These are phyloP conservation scores for Aristolochia contorta DNA, from an alignment of 164 flowering plant species.

Conservation along the genomic window DNA sequence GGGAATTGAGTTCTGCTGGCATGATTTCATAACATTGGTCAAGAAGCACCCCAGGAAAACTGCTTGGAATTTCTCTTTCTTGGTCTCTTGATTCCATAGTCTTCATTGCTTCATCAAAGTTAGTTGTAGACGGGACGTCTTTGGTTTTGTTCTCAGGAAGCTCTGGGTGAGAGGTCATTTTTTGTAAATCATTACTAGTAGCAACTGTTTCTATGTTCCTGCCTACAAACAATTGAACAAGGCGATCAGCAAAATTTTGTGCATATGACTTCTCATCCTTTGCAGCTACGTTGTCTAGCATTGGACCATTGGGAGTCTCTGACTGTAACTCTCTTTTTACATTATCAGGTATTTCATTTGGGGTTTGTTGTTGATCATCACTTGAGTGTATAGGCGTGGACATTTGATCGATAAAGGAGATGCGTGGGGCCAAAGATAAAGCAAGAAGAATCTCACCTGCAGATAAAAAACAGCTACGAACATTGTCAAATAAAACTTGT, in stretches of 20 bases:
- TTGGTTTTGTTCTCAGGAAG: conserved; percentile 27
- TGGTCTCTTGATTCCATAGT: conserved; percentile 46
- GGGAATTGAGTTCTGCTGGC: conserved; percentile 57
- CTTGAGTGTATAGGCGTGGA: neutral
- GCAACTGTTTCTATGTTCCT: conserved; percentile 33
- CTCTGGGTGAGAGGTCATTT: conserved; percentile 25
- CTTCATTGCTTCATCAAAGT: conserved; percentile 59
- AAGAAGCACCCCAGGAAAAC: conserved; percentile 64
- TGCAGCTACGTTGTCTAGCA: conserved; percentile 25
- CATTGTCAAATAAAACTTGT: neutral
- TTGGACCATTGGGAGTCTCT: conserved; percentile 17
- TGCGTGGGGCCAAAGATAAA: conserved; percentile 47
- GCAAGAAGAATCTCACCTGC: conserved; percentile 80
- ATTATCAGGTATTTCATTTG: conserved; percentile 20
- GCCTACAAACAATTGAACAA: conserved; percentile 51
- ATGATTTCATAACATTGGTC: conserved; percentile 58
- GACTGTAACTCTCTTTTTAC: conserved; percentile 25
- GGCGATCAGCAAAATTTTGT: conserved; percentile 38
- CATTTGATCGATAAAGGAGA: conserved; percentile 21
- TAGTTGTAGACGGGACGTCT: conserved; percentile 32
- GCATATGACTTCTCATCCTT: conserved; percentile 46
- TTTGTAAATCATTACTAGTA: conserved; percentile 25
- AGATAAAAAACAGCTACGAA: neutral
- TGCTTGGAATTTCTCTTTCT: conserved; percentile 49
- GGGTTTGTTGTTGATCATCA: conserved; percentile 20